Conservation (phyloP, 441 rosid species). For the Mallotus repandus region DNA sequence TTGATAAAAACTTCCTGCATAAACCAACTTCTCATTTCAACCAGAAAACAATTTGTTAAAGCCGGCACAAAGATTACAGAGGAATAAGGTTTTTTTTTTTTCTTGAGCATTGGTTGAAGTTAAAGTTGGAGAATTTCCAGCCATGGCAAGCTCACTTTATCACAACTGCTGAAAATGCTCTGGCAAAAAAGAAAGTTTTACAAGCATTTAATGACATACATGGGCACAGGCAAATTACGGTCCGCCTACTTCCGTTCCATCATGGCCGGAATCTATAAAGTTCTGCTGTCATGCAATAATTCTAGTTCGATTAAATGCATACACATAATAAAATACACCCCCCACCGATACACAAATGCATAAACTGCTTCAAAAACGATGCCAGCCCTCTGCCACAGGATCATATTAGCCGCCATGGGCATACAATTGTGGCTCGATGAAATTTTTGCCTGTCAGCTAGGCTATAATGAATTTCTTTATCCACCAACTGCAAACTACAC, state of each 20-base stretch:
- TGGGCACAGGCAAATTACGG: too few relatives aligned
- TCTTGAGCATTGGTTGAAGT: too few relatives aligned
- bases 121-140: not conserved
- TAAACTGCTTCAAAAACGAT: not conserved
- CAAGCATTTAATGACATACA: not conserved
- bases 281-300: not conserved
- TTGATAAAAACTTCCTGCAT: not conserved
- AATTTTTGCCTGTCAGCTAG: not conserved
- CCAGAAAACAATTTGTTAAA: not conserved
- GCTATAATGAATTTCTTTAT: not conserved
- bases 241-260: too few relatives aligned
- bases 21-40: too few relatives aligned
- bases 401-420: not conserved
- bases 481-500: not conserved
- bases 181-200: not conserved
- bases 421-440: not conserved
- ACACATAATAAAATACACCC: not conserved
- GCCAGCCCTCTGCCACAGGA: not conserved
- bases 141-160: not conserved
- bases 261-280: too few relatives aligned
- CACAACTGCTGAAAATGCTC: not conserved
- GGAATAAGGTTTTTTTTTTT: too few relatives aligned
- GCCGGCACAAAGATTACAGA: not conserved
- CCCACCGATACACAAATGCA: not conserved
- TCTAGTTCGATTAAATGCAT: not conserved